Evolutionary conservation across 2,329 filamentous ascomycete genomes (phyloP).

Genomic region (Chalara sp.): DNA sequence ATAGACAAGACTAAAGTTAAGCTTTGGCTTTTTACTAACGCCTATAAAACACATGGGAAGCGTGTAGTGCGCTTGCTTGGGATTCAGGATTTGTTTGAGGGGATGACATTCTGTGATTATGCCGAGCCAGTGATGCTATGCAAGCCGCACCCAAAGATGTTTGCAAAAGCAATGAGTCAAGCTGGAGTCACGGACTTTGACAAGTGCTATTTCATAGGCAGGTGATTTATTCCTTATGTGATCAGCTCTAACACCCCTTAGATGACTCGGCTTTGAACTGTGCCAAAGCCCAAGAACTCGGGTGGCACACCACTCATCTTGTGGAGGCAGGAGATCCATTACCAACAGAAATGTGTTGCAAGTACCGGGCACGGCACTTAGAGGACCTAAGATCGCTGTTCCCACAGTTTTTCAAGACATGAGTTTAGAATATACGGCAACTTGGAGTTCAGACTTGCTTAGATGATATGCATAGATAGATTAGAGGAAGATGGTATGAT

Average conservation of each 20-base stretch:
- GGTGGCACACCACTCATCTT: slow-evolving; percentile 82
- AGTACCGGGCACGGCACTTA: slow-evolving; percentile 69
- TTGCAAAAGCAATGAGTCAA: slow-evolving; percentile 79
- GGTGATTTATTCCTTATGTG: slow-evolving; percentile 30
- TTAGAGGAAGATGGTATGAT: no score
- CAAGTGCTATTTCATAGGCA: slow-evolving; percentile 90
- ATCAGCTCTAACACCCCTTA: slow-evolving; percentile 26
- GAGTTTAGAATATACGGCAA: no score
- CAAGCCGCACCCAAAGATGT: slow-evolving; percentile 82
- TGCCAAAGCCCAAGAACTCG: slow-evolving; percentile 65
- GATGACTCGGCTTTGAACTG: slow-evolving; percentile 88
- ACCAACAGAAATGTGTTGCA: slow-evolving; percentile 58
- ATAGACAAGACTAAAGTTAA: slow-evolving; percentile 80
- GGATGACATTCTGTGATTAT: slow-evolving; percentile 94
- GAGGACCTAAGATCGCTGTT: slow-evolving; percentile 70
- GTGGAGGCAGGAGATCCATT: slow-evolving; percentile 66
- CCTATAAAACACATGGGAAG: slow-evolving; percentile 81
- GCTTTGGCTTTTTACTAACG: slow-evolving; percentile 94
- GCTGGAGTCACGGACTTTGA: slow-evolving; percentile 61
- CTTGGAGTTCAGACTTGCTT: no score
- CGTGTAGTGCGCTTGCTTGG: slow-evolving; percentile 75
- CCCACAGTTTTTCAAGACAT: slow-evolving; percentile 75
- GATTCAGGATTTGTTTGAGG: slow-evolving; percentile 86
- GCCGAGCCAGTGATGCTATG: slow-evolving; percentile 65
- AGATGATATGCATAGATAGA: no score